Conservation (phyloP, 805 yeast genomes). For the Suhomyces xylopsoci region DNA sequence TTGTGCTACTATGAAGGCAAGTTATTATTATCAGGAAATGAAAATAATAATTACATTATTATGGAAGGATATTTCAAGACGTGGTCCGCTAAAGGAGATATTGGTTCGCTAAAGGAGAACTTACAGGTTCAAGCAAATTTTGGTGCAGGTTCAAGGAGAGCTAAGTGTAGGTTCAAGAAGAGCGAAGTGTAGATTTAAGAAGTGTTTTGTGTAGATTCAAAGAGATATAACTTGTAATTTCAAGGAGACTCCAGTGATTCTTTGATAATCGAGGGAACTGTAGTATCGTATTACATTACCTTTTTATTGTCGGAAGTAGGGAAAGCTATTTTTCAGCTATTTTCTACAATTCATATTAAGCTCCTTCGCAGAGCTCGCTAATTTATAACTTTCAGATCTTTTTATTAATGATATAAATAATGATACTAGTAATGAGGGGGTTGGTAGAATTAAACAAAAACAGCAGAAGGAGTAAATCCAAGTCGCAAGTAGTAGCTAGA, state of each 20-base stretch:
- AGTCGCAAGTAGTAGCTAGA: not conserved
- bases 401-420: not conserved
- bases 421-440: not conserved
- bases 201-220: no score
- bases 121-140: not conserved
- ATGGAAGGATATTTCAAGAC: not conserved
- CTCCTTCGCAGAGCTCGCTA: not conserved
- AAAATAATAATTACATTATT: no score
- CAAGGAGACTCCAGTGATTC: no score
- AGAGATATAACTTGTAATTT: no score
- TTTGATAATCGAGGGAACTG: no score
- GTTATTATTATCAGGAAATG: not conserved
- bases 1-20: not conserved
- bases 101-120: not conserved
- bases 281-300: no score
- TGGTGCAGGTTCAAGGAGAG: not conserved
- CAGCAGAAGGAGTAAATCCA: not conserved
- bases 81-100: not conserved
- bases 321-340: not conserved
- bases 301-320: not conserved
- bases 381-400: not conserved
- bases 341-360: not conserved
- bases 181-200: no score
- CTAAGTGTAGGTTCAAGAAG: no score
- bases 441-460: not conserved